These are phyloP conservation scores for Tuber borchii DNA, from an alignment of 495 filamentous ascomycete species.

Conservation along the genomic window DNA sequence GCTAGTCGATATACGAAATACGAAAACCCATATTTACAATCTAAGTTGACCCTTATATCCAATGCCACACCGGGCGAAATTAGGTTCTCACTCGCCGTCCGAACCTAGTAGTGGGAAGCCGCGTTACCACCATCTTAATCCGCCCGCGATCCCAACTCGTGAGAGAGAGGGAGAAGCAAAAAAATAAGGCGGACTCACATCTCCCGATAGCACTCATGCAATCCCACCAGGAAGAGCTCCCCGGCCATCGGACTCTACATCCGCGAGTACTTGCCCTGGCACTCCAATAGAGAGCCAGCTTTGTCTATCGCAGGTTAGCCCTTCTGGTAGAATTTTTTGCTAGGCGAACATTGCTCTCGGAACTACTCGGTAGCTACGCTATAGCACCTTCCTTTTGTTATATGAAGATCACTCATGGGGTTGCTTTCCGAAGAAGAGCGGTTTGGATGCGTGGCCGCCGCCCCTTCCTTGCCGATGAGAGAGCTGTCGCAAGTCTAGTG, in stretches of 20 bases:
- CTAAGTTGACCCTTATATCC: not conserved
- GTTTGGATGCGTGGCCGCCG: conserved; percentile 7
- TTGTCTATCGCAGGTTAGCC: not conserved
- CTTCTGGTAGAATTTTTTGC: conserved; percentile 14
- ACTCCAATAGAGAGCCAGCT: not conserved
- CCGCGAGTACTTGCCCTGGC: conserved; percentile 8
- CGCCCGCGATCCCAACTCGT: not conserved
- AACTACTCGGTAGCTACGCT: not conserved
- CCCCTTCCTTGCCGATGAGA: conserved; percentile 11
- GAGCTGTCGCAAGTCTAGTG: conserved; percentile 12
- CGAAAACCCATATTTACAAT: not conserved
- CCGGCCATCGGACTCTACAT: conserved; percentile 16
- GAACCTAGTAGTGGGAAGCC: conserved; percentile 12
- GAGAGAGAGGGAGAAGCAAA: not conserved
- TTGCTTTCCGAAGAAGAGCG: not conserved
- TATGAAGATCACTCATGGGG: not conserved
- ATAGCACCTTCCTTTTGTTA: not conserved
- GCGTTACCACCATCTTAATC: conserved; percentile 13
- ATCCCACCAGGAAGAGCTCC: conserved; percentile 13
- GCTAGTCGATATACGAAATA: not conserved
- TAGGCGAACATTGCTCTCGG: conserved; percentile 11
- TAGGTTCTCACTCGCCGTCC: too few species aligned
- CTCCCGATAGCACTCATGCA: conserved; percentile 20
- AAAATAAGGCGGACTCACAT: conserved; percentile 15
- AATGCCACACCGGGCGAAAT: not conserved